Evolutionary conservation across 1,139 yeast genomes (phyloP), one percentile per base, ranked within the genome.

Genomic region (Geotrichum australiense): DNA sequence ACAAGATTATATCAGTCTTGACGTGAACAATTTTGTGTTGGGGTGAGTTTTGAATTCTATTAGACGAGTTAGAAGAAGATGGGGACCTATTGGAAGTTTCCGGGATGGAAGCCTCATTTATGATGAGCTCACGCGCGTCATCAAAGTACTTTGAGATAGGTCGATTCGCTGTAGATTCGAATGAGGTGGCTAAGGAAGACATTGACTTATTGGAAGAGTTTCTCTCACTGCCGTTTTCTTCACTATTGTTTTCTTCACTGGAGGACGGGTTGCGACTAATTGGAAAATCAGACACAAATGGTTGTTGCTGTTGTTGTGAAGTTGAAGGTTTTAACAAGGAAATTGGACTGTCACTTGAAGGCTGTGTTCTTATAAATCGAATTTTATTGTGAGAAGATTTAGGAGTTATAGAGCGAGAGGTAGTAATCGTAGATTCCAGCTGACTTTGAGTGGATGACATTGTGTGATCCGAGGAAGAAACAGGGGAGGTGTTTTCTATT

Each of bases 111-210:
- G 30, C 27, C 15, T 29, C 39, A 28, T 15, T 27, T 4, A 27
- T 22, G 19, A 29, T 27, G 11, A 31, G 7, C 19, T 34, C 43
- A 4, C 24, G 11, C 18, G 31, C 27, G 23, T 29, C 36, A 15
- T 40, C 43, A 22, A 21, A 40, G 18, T 23, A 40, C 30, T 41
- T 41, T 30, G 40, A 32, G 5, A 20, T 26, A 10, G 33, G 27
- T n/a, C 37, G 33, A 31, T 35, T 35, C 12, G 27, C 33, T 8
- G 32, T 39, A 10, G 52, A 50, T 15, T 50, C 53, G 11, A 46
- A 42, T 14, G 53, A 50, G 18, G 53, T 49, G 25, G 54, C 53
- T 19, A 50, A 35, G n/a, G 53, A 50, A 15, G 52, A 48, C 53
- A 51, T 51, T 37, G 53, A 51, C 29, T 47, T 46, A 18, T 37